phyloP scores from a whole-genome alignment of 305 asterid species.

The Andrographis paniculata region DNA sequence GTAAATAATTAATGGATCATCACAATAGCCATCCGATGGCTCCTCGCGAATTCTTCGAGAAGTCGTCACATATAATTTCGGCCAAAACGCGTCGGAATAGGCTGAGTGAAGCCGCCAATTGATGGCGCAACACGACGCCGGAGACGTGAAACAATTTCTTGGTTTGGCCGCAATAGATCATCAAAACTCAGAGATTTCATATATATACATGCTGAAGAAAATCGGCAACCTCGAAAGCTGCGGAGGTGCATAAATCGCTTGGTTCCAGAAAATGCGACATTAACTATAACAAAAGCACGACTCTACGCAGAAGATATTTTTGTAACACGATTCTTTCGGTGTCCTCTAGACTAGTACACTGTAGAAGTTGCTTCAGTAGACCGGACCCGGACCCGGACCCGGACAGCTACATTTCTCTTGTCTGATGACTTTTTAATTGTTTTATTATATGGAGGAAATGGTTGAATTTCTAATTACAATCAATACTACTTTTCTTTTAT shows the following conservation, averaged over 20 bases:
- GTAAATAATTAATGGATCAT: constrained; percentile 12
- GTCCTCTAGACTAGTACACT: too few species aligned
- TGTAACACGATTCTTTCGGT: too few species aligned
- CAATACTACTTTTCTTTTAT: too few species aligned
- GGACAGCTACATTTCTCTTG: too few species aligned
- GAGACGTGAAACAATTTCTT: neutral
- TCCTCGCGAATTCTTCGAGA: constrained; percentile 21
- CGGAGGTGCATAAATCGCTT: neutral
- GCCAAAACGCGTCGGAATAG: constrained; percentile 12
- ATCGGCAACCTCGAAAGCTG: neutral
- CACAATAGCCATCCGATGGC: constrained; percentile 6
- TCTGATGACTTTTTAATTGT: too few species aligned
- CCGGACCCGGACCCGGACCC: too few species aligned
- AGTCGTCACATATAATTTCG: constrained; percentile 8
- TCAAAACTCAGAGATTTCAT: neutral
- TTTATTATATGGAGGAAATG: too few species aligned
- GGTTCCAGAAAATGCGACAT: neutral
- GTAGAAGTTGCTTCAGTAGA: too few species aligned
- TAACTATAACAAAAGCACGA: too few species aligned
- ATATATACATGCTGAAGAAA: neutral
- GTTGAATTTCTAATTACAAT: too few species aligned
- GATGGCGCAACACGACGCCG: constrained; percentile 12
- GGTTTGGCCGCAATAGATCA: too few species aligned
- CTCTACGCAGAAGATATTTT: too few species aligned
- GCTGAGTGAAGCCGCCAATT: constrained; percentile 9